These are phyloP conservation scores for Kernera saxatilis DNA, from an alignment of 345 rosid genomes.

Conservation along the genomic window DNA sequence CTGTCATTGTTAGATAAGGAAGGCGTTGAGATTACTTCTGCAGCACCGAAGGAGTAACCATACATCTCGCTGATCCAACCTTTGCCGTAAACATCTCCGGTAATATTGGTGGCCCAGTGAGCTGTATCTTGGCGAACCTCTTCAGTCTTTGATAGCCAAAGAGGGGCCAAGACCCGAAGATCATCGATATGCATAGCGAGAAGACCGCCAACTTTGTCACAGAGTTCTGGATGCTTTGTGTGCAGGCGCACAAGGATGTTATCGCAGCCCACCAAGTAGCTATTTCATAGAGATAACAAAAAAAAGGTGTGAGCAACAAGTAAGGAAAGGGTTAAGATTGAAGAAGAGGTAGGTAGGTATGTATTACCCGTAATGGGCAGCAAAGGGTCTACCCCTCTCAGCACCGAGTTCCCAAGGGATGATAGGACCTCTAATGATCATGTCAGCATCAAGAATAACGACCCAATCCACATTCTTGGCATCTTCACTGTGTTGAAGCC, in stretches of 20 bases:
- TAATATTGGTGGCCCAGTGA: conserved; percentile 92
- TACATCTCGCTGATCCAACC: conserved; percentile 99
- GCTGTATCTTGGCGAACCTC: conserved; percentile 88
- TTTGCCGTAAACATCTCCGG: conserved; percentile 92
- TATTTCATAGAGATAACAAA: conserved; percentile 17
- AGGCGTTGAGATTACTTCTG: conserved; percentile 54
- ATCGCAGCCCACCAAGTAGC: conserved; percentile 93
- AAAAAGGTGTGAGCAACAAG: background rate
- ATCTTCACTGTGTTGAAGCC: conserved; percentile 91
- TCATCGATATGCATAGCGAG: conserved; percentile 97
- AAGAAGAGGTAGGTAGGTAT: background rate
- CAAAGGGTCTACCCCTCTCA: conserved; percentile 74
- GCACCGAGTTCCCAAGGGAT: conserved; percentile 97
- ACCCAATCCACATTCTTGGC: conserved; percentile 93
- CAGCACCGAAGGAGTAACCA: conserved; percentile 99
- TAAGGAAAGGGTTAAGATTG: background rate
- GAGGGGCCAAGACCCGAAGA: conserved; percentile 80
- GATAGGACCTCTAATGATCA: conserved; percentile 90
- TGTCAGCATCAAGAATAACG: conserved; percentile 95
- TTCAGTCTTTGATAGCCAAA: conserved; percentile 98
- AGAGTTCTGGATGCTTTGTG: conserved; percentile 70
- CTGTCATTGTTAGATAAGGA: background rate
- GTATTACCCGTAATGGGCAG: conserved; percentile 86
- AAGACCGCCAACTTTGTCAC: conserved; percentile 99
- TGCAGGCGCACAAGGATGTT: conserved; percentile 80